Percentiles rank a stretch among this genome's conserved stretches.
Evolutionary conservation across 192 early-diverging fungal genomes (phyloP).

Genomic region (Radiomyces spectabilis): DNA sequence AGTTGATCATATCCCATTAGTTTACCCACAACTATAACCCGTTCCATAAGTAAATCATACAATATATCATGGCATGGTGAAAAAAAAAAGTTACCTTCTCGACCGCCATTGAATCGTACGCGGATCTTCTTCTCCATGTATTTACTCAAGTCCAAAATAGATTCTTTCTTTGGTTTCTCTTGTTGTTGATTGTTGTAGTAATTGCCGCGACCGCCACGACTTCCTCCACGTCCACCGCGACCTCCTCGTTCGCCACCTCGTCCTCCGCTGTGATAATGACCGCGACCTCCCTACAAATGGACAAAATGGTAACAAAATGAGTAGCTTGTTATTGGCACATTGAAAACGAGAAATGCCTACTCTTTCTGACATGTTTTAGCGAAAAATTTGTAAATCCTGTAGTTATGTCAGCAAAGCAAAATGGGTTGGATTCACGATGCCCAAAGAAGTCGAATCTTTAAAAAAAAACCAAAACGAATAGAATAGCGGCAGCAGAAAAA

Average conservation of each 20-base stretch:
- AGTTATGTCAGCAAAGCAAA: no score
- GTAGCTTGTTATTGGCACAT: no score
- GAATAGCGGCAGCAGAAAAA: no score
- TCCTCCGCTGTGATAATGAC: slow-evolving; percentile 26
- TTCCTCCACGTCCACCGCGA: slow-evolving; percentile 43
- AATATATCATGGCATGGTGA: no score
- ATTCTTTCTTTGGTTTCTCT: slow-evolving; percentile 75
- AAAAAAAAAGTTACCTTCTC: slow-evolving; percentile 87
- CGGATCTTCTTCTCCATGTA: slow-evolving; percentile 89
- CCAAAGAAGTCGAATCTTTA: no score
- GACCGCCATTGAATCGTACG: slow-evolving; percentile 88
- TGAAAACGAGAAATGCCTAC: no score
- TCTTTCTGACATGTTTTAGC: no score
- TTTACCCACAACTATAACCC: slow-evolving; percentile 67
- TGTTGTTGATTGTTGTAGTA: slow-evolving; percentile 44
- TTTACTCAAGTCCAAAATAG: slow-evolving; percentile 89
- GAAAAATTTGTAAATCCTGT: no score
- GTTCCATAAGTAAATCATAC: no score
- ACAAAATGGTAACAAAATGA: no score
- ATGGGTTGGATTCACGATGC: no score
- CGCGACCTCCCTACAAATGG: slow-evolving; percentile 5
- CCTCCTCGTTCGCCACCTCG: slow-evolving; percentile 41
- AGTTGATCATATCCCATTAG: slow-evolving; percentile 92
- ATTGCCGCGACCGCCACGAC: slow-evolving; percentile 38
- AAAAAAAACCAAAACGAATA: no score